These are phyloP conservation scores for Agaricus blazei DNA, from an alignment of 768 basidiomycete genomes.

Conservation along the genomic window DNA sequence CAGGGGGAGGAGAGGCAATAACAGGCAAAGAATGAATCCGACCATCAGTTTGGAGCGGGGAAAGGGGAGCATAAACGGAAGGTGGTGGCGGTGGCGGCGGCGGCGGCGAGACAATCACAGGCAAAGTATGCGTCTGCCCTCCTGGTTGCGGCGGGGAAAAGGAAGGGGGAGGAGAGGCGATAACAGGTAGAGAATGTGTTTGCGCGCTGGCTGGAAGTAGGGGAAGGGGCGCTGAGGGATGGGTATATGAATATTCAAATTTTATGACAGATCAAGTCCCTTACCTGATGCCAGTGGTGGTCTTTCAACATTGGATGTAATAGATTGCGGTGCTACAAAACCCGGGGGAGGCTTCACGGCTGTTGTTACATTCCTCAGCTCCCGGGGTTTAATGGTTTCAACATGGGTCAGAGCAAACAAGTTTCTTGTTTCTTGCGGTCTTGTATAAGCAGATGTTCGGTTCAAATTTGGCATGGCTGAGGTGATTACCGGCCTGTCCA, in stretches of 20 bases:
- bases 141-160: background rate
- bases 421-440: background rate
- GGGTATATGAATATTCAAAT: too few relatives aligned
- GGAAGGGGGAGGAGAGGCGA: background rate
- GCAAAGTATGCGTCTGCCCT: too few relatives aligned
- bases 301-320: background rate
- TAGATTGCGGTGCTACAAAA: background rate
- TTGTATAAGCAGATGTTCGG: background rate
- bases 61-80: background rate
- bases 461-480: background rate
- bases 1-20: background rate
- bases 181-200: background rate
- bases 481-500: background rate
- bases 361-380: background rate
- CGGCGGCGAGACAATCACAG: background rate
- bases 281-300: too few relatives aligned
- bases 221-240: too few relatives aligned
- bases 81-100: background rate
- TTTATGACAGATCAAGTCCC: too few relatives aligned
- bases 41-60: background rate
- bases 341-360: background rate
- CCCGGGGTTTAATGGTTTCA: background rate
- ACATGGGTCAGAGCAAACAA: constrained; percentile 5
- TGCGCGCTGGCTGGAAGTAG: too few relatives aligned
- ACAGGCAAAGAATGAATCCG: background rate